Evolutionary conservation across 768 basidiomycete species (phyloP).

Genomic region (Gautieria morchelliformis): DNA sequence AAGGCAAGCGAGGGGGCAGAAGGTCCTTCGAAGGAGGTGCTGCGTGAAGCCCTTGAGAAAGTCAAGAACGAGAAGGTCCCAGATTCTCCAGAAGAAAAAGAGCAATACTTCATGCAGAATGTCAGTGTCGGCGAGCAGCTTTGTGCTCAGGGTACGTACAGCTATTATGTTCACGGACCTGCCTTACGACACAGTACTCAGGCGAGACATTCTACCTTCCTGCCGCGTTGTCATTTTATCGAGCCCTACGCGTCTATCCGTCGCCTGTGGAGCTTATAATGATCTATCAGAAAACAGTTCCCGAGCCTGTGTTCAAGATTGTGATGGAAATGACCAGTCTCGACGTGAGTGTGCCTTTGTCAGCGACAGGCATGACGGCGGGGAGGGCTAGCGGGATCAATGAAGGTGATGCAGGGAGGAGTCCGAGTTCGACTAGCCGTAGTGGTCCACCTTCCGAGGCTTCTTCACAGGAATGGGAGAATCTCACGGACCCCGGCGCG

Average conservation of each 20-base stretch:
- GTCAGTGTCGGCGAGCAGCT: conserved; percentile 84
- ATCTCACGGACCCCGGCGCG: conserved; percentile 53
- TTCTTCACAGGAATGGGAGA: conserved; percentile 89
- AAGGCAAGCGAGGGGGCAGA: conserved; percentile 19
- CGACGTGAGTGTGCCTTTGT: conserved; percentile 70
- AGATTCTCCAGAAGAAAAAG: conserved; percentile 61
- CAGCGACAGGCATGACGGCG: conserved; percentile 20
- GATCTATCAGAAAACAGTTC: conserved; percentile 90
- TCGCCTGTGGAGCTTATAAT: conserved; percentile 88
- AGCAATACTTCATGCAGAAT: conserved; percentile 86
- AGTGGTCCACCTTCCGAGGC: conserved; percentile 73
- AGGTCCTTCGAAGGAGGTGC: conserved; percentile 31
- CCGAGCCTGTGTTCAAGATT: conserved; percentile 71
- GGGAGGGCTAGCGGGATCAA: conserved; percentile 19
- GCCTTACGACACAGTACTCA: conserved; percentile 20
- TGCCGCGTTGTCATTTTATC: conserved; percentile 85
- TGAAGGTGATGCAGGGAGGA: conserved; percentile 45
- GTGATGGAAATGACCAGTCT: conserved; percentile 79
- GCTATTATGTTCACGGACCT: not conserved
- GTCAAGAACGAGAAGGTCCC: conserved; percentile 66
- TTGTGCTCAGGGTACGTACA: conserved; percentile 53
- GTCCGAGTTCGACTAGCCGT: conserved; percentile 35
- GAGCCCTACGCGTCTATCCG: conserved; percentile 90
- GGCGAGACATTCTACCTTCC: conserved; percentile 71
- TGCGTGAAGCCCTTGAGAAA: conserved; percentile 54